Percentiles rank a stretch among this genome's conserved stretches.
phyloP scores from a whole-genome alignment of 805 yeast species.

The Monosporozyma siamensis region DNA sequence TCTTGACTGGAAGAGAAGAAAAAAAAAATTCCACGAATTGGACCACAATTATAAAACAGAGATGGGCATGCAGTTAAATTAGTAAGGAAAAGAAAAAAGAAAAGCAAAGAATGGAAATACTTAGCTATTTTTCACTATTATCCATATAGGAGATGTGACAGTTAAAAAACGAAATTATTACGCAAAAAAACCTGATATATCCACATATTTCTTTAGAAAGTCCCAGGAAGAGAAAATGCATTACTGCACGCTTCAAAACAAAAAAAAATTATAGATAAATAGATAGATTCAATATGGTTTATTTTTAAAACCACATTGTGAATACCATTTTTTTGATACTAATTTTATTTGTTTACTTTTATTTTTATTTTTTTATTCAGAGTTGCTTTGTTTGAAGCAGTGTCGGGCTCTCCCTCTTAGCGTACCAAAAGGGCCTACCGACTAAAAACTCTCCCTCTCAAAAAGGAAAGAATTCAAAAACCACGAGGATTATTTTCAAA shows the following conservation, averaged over 20 bases:
- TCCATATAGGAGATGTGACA: neutral
- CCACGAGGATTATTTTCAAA: no score
- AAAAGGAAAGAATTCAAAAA: neutral
- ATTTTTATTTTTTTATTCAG: no score
- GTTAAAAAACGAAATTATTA: neutral
- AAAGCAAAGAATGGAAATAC: neutral
- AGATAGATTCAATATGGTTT: neutral
- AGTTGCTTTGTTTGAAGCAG: constrained; percentile 5
- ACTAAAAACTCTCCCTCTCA: constrained; percentile 14
- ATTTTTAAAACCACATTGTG: no score
- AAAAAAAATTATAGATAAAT: no score
- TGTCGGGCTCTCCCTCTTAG: constrained; percentile 11
- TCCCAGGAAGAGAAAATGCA: constrained; percentile 12
- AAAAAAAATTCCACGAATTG: neutral
- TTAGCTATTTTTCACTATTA: no score
- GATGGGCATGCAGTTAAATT: no score
- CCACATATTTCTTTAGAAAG: constrained; percentile 1
- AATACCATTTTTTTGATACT: no score
- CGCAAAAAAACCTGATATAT: no score
- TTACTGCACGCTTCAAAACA: constrained; percentile 11
- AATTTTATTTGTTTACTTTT: no score
- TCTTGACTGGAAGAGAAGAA: constrained; percentile 1
- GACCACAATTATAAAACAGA: no score
- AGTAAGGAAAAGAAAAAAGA: neutral
- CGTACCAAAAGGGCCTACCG: constrained; percentile 7